Evolutionary conservation across 768 basidiomycete genomes (phyloP).

Genomic region (Fomitopsis pulvina): DNA sequence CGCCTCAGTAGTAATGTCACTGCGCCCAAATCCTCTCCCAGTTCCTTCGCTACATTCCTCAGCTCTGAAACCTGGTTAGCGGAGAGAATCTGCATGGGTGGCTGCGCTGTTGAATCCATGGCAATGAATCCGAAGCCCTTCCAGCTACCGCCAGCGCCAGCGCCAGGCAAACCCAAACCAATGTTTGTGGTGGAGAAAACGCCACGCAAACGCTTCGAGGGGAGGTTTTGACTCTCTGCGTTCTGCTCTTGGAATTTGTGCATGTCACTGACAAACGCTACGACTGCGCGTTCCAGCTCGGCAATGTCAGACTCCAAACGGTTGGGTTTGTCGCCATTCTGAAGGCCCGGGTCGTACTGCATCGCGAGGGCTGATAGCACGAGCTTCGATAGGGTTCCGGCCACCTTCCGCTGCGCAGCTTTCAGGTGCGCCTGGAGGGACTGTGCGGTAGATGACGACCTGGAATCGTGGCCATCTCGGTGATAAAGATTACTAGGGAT

Average conservation of each 20-base stretch:
- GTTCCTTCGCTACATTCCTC: conserved; percentile 34
- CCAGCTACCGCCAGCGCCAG: conserved; percentile 71
- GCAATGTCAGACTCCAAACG: conserved; percentile 73
- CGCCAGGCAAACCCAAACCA: conserved; percentile 76
- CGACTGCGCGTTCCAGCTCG: conserved; percentile 66
- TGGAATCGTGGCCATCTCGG: conserved; percentile 39
- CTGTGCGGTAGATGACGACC: conserved; percentile 30
- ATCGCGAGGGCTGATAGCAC: conserved; percentile 89
- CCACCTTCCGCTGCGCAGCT: conserved; percentile 78
- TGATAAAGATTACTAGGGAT: conserved; percentile 51
- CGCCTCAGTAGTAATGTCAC: background rate
- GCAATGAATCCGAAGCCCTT: conserved; percentile 81
- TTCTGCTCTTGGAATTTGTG: conserved; percentile 45
- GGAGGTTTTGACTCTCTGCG: conserved; percentile 16
- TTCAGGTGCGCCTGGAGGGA: conserved; percentile 51
- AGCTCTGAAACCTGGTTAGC: conserved; percentile 51
- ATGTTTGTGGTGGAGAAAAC: conserved; percentile 56
- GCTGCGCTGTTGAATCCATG: conserved; percentile 40
- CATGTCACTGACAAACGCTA: conserved; percentile 65
- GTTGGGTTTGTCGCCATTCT: conserved; percentile 50
- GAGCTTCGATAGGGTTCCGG: conserved; percentile 83
- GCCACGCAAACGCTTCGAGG: conserved; percentile 49
- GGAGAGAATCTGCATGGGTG: conserved; percentile 35
- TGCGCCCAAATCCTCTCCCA: conserved; percentile 34
- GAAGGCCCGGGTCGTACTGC: conserved; percentile 68